phyloP scores from a whole-genome alignment of 225 moss, liverwort and hornwort genomes.

The Straminergon stramineum region DNA sequence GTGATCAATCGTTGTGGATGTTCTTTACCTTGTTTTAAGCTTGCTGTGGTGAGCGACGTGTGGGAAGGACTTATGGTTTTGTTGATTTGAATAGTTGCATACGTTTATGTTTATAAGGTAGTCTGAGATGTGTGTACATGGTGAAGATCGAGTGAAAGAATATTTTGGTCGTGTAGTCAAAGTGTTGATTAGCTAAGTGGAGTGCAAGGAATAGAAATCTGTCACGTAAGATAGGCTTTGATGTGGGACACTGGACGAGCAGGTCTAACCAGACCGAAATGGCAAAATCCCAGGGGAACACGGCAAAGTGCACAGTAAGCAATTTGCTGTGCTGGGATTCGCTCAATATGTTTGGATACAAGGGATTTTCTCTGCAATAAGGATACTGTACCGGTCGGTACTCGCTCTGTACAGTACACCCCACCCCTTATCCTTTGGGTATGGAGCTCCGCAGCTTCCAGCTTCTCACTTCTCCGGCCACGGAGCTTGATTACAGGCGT shows the following conservation, averaged over 20 bases:
- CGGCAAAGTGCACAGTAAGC: not conserved
- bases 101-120: too few species aligned
- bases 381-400: not conserved
- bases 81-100: not conserved
- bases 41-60: not conserved
- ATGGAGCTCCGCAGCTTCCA: not conserved
- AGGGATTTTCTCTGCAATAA: not conserved
- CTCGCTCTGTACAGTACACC: too few species aligned
- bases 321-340: not conserved
- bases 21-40: not conserved
- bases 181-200: too few species aligned
- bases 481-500: not conserved
- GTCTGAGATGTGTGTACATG: not conserved
- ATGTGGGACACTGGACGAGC: not conserved
- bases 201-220: not conserved
- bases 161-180: not conserved
- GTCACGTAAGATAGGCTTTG: not conserved
- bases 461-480: not conserved
- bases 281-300: too few species aligned
- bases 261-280: not conserved
- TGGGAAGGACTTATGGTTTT: not conserved
- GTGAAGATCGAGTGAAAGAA: not conserved
- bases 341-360: not conserved
- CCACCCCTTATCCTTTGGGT: not conserved
- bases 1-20: too few species aligned